Base-by-base conservation (phyloP, 169 alveolate species). In the Cystoisospora suis region DNA sequence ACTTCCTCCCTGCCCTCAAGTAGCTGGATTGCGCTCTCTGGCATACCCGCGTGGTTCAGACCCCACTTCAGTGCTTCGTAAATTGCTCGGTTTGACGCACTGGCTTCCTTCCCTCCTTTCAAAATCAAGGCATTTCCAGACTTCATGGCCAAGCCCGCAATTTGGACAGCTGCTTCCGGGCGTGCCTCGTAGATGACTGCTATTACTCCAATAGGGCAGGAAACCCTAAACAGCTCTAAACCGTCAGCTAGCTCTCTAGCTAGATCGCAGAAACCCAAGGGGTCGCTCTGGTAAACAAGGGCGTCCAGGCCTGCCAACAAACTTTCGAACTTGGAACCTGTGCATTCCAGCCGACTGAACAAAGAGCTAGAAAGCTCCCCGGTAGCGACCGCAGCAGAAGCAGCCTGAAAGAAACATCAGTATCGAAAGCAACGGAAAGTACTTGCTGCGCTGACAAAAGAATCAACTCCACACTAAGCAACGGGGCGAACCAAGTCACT, bases 91-190 rank as follows among this genome's bases (percentile, higher is more conserved):
- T 87, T 87, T n/a, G 87, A 72, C 36, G 38, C 47, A 3, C 38
- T 47, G 0, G 87, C 86, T 46, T 87, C 91, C 79, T 87, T 87
- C 34, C 91, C 91, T n/a, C 91, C 91, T 56, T 87, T 87, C 59
- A 87, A 29, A 29, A 75, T 4, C n/a, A 56, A 36, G 65, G 61
- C n/a, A 75, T 94, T 94, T 3, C 96, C 96, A 15, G 94, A 86
- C 90, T 94, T 94, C 56, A 94, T 44, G 20, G 95, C 91, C 15
- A 94, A 86, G 44, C 95, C 75, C 0, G 95, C 91, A n/a, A 94
- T 93, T 85, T 94, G 96, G 45, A 94, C 94, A 6, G 91, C 94
- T 0, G 94, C 96, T 80, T 94, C 96, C 2, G 96, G 96, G 17
- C 96, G 91, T 2, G 95, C 94, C 59, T 94, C 96, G 90, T 93